Conservation (phyloP, 2,329 filamentous ascomycete species). For the Microascus cirrosus region DNA sequence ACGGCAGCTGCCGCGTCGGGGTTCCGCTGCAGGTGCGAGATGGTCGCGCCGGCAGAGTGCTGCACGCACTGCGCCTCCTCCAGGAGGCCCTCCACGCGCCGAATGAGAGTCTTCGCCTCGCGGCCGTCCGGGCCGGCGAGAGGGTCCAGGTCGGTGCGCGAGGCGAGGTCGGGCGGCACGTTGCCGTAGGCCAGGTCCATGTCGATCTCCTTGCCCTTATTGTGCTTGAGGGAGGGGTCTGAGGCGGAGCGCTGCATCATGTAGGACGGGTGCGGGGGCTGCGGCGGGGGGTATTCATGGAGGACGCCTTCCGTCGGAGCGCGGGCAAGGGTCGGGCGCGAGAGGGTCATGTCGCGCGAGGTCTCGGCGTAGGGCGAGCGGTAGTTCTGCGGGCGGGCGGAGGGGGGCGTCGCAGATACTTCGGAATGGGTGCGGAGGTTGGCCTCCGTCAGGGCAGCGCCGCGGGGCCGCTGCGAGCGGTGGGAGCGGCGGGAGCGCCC, state of each 20-base stretch:
- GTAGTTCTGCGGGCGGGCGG: slow-evolving; percentile 26
- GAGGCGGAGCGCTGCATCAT: slow-evolving; percentile 23
- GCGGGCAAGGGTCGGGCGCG: slow-evolving; percentile 19
- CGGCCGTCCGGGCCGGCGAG: slow-evolving; percentile 47
- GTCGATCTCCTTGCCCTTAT: slow-evolving; percentile 43
- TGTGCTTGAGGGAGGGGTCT: slow-evolving; percentile 21
- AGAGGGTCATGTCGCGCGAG: slow-evolving; percentile 11
- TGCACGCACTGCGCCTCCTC: slow-evolving; percentile 85
- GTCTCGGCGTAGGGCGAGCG: slow-evolving; percentile 30
- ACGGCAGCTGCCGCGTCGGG: slow-evolving; percentile 91
- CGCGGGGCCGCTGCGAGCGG: slow-evolving; percentile 18
- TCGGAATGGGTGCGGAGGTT: slow-evolving; percentile 45
- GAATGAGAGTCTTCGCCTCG: slow-evolving; percentile 49
- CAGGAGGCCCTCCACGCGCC: slow-evolving; percentile 63
- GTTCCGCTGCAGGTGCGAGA: slow-evolving; percentile 56
- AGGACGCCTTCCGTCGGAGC: slow-evolving; percentile 16
- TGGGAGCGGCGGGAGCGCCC: slow-evolving; percentile 25
- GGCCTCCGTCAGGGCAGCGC: slow-evolving; percentile 32
- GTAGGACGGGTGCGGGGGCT: neutral
- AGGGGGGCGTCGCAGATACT: slow-evolving; percentile 36
- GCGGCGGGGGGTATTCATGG: slow-evolving; percentile 2
- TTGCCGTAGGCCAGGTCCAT: slow-evolving; percentile 89
- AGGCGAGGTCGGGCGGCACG: slow-evolving; percentile 56
- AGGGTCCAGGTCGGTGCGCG: slow-evolving; percentile 34
- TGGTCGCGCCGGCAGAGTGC: slow-evolving; percentile 71